These are phyloP conservation scores for Limonium bicolor DNA, from an alignment of 148 eudicot species.

Conservation along the genomic window DNA sequence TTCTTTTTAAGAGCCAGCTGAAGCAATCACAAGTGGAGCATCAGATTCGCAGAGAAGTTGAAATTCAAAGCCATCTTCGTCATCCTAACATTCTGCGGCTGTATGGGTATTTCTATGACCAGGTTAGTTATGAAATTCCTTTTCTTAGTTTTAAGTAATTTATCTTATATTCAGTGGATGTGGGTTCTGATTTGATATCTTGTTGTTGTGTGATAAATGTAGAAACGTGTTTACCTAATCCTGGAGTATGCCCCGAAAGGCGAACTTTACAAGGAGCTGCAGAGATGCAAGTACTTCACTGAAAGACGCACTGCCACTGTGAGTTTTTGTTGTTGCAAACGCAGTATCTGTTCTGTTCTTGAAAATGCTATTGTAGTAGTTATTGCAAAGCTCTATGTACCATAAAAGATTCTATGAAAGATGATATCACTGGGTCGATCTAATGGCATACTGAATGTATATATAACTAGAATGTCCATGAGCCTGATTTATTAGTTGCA, in stretches of 20 bases:
- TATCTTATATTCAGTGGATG: neutral
- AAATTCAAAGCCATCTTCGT: conserved; percentile 95
- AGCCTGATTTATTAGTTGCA: neutral
- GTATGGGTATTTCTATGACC: conserved; percentile 95
- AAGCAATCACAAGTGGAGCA: conserved; percentile 97
- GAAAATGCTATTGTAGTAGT: no score
- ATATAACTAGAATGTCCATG: neutral
- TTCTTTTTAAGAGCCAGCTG: conserved; percentile 77
- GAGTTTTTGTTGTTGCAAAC: conserved; percentile 16
- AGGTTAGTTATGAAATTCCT: conserved; percentile 25
- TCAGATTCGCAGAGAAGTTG: conserved; percentile 96
- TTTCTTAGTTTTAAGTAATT: neutral
- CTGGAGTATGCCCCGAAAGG: conserved; percentile 97
- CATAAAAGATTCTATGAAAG: no score
- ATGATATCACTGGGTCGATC: neutral
- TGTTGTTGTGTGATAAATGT: conserved; percentile 11
- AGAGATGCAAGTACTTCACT: conserved; percentile 79
- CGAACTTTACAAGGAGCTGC: conserved; percentile 92
- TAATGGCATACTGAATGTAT: neutral
- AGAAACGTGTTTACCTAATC: conserved; percentile 92
- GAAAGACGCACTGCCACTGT: conserved; percentile 94
- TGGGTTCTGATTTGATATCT: neutral
- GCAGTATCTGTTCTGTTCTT: no score
- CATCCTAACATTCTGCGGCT: conserved; percentile 88
- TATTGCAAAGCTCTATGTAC: no score